Evolutionary conservation across 169 alveolate species (phyloP), one percentile per base, ranked within the genome.

Genomic region (Cryptosporidium felis): DNA sequence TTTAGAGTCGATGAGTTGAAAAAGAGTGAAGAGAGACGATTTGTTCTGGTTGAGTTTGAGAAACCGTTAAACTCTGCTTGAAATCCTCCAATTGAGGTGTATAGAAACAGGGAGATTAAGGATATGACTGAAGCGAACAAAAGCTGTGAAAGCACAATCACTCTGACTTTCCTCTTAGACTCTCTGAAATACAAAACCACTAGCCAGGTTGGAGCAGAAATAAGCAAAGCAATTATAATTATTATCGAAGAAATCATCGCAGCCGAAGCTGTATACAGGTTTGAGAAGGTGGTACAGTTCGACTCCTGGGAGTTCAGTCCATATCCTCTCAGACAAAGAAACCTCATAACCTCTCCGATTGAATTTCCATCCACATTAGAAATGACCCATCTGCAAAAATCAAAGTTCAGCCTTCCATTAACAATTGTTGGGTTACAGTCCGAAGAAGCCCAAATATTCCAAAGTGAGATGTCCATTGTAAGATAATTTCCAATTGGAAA

Each of bases 381-480:
- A 53, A 74, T 56, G 16, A 74, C 67, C 67, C 65, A 74, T 8
- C 67, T 51, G 23, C 85, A 74, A 56, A 74, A 74, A 26, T 74
- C 85, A 40, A 74, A 53, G 44, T 74, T 74, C 21, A 74, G 41
- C 41, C 67, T 74, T 10, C 67, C 67, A 36, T 56, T 49, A 5
- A 74, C 0, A 2, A 74, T 51, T 38, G 49, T 38, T 14, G 85
- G 85, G 21, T 49, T 53, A 26, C 85, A 74, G 42, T 74, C 85
- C 0, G 85, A 74, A 18, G 85, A 74, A 21, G 85, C 85, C 85
- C 85, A 74, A 49, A 74, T 56, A 74, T 74, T 74, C 85, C 85
- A 74, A 21, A 74, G 18, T 36, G 85, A 74, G 51, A 74, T 74
- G 30, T 74, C 85, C 67, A 74, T 53, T 49, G 85, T 40, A n/a